Evolutionary conservation across 2,329 filamentous ascomycete species (phyloP).

Genomic region (Fusarium paranaense): DNA sequence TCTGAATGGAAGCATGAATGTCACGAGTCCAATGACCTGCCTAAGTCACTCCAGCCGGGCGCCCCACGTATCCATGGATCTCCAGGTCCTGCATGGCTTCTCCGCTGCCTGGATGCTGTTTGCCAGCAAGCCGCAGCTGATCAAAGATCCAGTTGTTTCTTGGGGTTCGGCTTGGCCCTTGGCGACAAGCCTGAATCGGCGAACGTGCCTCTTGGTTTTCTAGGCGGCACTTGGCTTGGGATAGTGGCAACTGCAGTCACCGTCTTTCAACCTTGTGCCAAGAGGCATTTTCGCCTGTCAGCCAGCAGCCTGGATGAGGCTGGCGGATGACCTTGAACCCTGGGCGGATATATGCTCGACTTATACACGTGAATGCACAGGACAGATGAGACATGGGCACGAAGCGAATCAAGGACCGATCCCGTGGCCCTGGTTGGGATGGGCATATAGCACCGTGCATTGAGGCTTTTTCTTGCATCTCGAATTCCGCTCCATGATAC

Average conservation of each 20-base stretch:
- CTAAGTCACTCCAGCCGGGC: background rate
- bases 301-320: background rate
- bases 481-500: conserved; percentile 1
- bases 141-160: background rate
- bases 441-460: background rate
- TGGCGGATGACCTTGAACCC: conserved; percentile 18
- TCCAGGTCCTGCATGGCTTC: background rate
- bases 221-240: background rate
- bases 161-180: conserved; percentile 7
- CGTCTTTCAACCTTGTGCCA: background rate
- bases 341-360: conserved; percentile 7
- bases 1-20: background rate
- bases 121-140: background rate
- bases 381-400: background rate
- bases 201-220: conserved; percentile 8
- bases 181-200: background rate
- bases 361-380: conserved; percentile 3
- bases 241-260: background rate
- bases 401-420: conserved; percentile 4
- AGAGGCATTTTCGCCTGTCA: background rate
- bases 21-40: background rate
- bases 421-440: conserved; percentile 2
- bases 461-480: conserved; percentile 24
- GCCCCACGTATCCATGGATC: background rate
- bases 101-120: background rate